Percentiles rank a stretch among this genome's conserved stretches.
Evolutionary conservation across 1,139 yeast genomes (phyloP).

Genomic region (Taphrina wiesneri): DNA sequence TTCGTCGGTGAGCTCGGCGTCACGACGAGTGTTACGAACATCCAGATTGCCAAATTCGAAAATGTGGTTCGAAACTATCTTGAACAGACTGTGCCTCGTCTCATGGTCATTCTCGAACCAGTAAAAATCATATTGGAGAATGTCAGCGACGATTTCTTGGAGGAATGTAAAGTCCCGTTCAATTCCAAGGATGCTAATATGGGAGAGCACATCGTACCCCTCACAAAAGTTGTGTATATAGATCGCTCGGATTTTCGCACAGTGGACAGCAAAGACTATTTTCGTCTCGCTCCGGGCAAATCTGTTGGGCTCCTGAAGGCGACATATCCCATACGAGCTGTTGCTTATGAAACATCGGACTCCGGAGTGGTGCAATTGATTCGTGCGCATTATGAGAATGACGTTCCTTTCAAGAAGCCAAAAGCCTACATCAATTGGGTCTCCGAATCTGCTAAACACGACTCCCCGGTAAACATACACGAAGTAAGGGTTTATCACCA

Average conservation of each 20-base stretch:
- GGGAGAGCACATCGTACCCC: constrained; percentile 76
- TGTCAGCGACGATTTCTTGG: constrained; percentile 70
- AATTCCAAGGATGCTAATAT: constrained; percentile 76
- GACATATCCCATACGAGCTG: constrained; percentile 77
- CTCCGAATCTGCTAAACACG: constrained; percentile 51
- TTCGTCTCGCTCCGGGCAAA: constrained; percentile 81
- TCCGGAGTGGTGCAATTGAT: constrained; percentile 67
- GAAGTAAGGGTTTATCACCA: constrained; percentile 88
- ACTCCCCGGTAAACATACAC: constrained; percentile 62
- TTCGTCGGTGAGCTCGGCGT: constrained; percentile 96
- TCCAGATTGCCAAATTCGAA: constrained; percentile 87
- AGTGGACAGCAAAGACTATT: constrained; percentile 61
- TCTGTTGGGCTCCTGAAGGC: constrained; percentile 95
- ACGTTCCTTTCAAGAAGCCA: constrained; percentile 65
- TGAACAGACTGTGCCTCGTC: constrained; percentile 89
- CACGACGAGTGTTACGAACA: constrained; percentile 87
- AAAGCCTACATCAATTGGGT: constrained; percentile 98
- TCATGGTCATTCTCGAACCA: constrained; percentile 91
- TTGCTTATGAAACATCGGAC: constrained; percentile 62
- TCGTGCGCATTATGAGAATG: constrained; percentile 75
- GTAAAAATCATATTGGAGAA: constrained; percentile 80
- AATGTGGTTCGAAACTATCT: constrained; percentile 81
- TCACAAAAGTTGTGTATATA: constrained; percentile 74
- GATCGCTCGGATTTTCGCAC: constrained; percentile 86
- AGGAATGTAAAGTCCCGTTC: constrained; percentile 75